phyloP scores from a whole-genome alignment of 306 rosid genomes.

The Ceratonia siliqua region DNA sequence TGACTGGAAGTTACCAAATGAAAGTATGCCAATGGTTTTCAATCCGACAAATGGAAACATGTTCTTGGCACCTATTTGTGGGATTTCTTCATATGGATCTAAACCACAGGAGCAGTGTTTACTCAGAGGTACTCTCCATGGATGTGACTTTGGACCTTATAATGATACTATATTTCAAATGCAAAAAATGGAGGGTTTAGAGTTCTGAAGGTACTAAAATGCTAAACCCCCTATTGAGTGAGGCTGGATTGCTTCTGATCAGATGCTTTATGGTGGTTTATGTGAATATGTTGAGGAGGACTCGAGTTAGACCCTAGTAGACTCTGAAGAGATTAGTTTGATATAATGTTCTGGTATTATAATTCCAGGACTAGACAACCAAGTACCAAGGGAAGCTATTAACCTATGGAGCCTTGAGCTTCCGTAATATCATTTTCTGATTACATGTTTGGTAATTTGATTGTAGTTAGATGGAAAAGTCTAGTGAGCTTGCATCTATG shows the following conservation, averaged over 20 bases:
- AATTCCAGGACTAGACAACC: constrained; percentile 32
- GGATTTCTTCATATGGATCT: constrained; percentile 49
- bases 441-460: constrained; percentile 23
- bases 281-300: constrained; percentile 52
- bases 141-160: constrained; percentile 51
- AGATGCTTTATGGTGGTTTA: constrained; percentile 26
- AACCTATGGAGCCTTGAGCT: constrained; percentile 33
- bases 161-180: constrained; percentile 48
- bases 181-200: constrained; percentile 39
- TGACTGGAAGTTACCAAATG: constrained; percentile 47
- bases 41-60: constrained; percentile 43
- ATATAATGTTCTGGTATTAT: constrained; percentile 36
- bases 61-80: constrained; percentile 49
- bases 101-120: constrained; percentile 54
- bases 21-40: constrained; percentile 38
- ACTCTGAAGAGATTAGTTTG: constrained; percentile 38
- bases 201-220: constrained; percentile 10
- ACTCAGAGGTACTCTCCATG: constrained; percentile 42
- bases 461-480: constrained; percentile 23
- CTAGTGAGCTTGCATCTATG: constrained; percentile 9
- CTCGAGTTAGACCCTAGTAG: constrained; percentile 40
- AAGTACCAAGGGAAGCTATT: constrained; percentile 9
- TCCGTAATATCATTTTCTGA: constrained; percentile 39
- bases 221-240: constrained; percentile 26
- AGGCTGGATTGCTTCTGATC: constrained; percentile 26